phyloP scores from a whole-genome alignment of 1,284 basidiomycete species.

The Rugosomyces carneus region DNA sequence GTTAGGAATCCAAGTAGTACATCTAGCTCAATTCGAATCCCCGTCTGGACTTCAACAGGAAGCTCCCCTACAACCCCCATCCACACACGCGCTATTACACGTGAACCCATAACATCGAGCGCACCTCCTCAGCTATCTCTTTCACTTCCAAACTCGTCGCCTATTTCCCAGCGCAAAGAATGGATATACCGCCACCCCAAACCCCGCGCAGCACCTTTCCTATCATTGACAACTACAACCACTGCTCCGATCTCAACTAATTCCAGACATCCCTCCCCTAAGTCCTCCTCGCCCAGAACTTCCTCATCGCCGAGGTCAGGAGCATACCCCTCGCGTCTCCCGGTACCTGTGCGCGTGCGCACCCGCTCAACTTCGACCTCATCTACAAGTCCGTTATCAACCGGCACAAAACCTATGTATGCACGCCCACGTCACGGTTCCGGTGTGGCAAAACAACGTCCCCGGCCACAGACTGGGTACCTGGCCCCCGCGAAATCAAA shows the following conservation, averaged over 20 bases:
- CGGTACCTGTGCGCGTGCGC: conserved; percentile 6
- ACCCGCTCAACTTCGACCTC: conserved; percentile 5
- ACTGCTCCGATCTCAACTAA: conserved; percentile 8
- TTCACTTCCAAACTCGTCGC: conserved; percentile 14
- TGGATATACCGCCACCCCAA: conserved; percentile 44
- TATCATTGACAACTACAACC: conserved; percentile 17
- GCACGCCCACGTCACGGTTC: not conserved
- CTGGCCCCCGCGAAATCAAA: conserved; percentile 8
- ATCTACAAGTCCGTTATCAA: conserved; percentile 5
- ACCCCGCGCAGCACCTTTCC: conserved; percentile 24
- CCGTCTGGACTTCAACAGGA: conserved; percentile 7
- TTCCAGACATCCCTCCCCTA: conserved; percentile 5
- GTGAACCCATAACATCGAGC: conserved; percentile 17
- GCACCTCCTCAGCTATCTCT: conserved; percentile 12
- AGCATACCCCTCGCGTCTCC: conserved; percentile 5
- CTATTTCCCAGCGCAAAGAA: conserved; percentile 23
- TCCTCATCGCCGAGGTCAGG: not conserved
- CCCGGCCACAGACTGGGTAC: conserved; percentile 19
- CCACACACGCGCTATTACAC: conserved; percentile 1
- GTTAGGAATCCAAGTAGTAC: not conserved
- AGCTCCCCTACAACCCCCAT: conserved; percentile 15
- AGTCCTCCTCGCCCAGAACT: conserved; percentile 1
- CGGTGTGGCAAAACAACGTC: not conserved
- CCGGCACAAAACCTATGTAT: not conserved
- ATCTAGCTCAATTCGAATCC: conserved; percentile 7